Conservation (phyloP, 495 filamentous ascomycete genomes). For the Trichoderma parareesei region DNA sequence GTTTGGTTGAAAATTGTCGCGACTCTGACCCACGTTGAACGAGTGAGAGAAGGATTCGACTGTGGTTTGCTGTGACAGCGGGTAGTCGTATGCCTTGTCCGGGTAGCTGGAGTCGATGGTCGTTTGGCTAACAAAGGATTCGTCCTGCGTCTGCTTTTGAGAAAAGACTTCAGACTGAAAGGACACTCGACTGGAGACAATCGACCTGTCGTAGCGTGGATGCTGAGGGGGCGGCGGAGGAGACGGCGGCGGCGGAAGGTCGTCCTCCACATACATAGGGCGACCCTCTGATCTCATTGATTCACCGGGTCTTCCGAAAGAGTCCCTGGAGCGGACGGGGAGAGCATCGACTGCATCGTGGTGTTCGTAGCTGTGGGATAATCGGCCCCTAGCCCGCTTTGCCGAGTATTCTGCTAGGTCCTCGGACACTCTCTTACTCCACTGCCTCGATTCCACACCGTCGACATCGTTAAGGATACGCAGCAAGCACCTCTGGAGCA, state of each 20-base stretch:
- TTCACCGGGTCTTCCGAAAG: background rate
- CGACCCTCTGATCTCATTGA: background rate
- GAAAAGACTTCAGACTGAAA: slow-evolving; percentile 7
- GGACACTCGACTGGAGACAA: background rate
- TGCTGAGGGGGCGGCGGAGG: background rate
- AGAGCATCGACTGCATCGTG: background rate
- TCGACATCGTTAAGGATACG: background rate
- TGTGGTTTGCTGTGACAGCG: background rate
- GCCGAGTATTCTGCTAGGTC: background rate
- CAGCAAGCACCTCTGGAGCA: background rate
- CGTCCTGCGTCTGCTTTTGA: background rate
- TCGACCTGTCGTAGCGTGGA: background rate
- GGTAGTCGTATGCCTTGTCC: background rate
- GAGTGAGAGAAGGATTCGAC: background rate
- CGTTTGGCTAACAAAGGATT: background rate
- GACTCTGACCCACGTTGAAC: too few relatives aligned
- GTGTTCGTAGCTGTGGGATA: background rate
- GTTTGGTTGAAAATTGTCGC: background rate
- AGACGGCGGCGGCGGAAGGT: background rate
- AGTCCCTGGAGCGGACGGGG: slow-evolving; percentile 1
- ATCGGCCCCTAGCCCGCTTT: background rate
- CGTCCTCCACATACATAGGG: background rate
- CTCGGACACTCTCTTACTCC: background rate
- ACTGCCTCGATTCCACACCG: background rate
- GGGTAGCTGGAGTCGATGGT: background rate